These are phyloP conservation scores for Symbiodinium natans DNA, from an alignment of 73 alveolate species.

Conservation along the genomic window DNA sequence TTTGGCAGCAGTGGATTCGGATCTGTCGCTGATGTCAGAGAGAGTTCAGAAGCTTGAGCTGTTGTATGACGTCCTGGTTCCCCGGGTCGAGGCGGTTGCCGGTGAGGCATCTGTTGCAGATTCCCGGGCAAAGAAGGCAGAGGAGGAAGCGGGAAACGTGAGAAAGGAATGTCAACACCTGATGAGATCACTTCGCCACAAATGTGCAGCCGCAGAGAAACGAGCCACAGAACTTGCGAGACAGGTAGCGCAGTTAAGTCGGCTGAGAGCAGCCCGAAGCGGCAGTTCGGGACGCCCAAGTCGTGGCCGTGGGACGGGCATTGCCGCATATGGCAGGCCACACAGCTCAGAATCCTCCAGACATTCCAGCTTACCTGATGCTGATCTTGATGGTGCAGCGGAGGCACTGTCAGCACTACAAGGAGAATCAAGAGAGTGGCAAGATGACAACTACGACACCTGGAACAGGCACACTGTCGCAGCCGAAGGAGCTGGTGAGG, in stretches of 20 bases:
- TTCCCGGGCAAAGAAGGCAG: background rate
- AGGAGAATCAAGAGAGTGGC: too few species aligned
- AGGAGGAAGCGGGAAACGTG: background rate
- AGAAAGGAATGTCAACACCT: background rate
- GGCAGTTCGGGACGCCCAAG: too few species aligned
- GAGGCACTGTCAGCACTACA: too few species aligned
- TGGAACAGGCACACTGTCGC: too few species aligned
- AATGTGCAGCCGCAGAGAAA: background rate
- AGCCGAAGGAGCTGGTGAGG: too few species aligned
- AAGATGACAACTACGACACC: too few species aligned
- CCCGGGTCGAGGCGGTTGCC: constrained; percentile 55
- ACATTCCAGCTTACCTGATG: too few species aligned
- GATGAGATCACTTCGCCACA: background rate
- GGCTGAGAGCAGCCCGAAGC: background rate
- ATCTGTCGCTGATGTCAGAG: constrained; percentile 28
- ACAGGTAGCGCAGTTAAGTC: background rate
- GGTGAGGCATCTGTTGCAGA: constrained; percentile 21
- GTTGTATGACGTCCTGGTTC: constrained; percentile 33
- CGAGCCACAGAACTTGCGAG: background rate
- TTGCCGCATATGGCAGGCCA: too few species aligned
- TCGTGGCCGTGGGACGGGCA: too few species aligned
- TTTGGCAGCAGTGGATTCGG: constrained; percentile 71
- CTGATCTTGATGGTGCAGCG: too few species aligned
- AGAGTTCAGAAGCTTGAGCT: constrained; percentile 34
- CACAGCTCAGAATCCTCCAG: too few species aligned